These are phyloP conservation scores for Globisporangium solare DNA, from an alignment of 352 stramenopile species.

Conservation along the genomic window DNA sequence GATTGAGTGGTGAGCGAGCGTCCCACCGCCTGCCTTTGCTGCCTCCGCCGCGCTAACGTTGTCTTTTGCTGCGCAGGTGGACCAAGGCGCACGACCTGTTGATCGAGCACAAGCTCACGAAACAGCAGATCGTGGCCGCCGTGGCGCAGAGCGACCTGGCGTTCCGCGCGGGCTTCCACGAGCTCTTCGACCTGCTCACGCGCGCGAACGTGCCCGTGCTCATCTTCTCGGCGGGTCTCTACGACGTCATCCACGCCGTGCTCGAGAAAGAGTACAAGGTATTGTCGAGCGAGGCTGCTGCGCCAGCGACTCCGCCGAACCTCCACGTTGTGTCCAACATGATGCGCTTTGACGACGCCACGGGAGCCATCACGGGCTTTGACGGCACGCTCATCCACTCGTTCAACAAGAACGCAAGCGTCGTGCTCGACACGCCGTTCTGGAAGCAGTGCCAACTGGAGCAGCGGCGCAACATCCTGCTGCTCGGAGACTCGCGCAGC, in stretches of 20 bases:
- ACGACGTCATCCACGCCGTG: constrained; percentile 48
- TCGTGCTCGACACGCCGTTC: constrained; percentile 59
- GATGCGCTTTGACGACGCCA: constrained; percentile 50
- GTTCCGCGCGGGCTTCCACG: constrained; percentile 44
- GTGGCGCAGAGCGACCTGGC: constrained; percentile 29
- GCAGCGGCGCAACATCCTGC: constrained; percentile 54
- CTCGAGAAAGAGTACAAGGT: constrained; percentile 29
- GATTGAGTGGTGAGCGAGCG: constrained; percentile 35
- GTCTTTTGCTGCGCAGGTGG: constrained; percentile 25
- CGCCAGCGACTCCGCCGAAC: constrained; percentile 24
- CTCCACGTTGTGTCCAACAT: constrained; percentile 77
- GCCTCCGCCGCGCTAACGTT: no score
- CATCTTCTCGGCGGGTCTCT: constrained; percentile 58
- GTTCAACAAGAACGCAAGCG: constrained; percentile 75
- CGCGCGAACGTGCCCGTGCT: constrained; percentile 41
- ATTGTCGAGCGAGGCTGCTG: constrained; percentile 9
- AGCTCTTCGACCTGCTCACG: constrained; percentile 35
- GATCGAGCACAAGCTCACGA: constrained; percentile 44
- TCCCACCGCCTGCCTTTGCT: neutral
- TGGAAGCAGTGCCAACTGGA: constrained; percentile 42
- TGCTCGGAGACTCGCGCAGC: constrained; percentile 62
- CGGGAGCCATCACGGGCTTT: constrained; percentile 43
- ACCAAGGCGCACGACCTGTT: constrained; percentile 33
- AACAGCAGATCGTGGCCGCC: constrained; percentile 31
- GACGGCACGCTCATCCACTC: constrained; percentile 64